Evolutionary conservation across 371 early-diverging fungal genomes (phyloP).

Genomic region (Actinomucor elegans): DNA sequence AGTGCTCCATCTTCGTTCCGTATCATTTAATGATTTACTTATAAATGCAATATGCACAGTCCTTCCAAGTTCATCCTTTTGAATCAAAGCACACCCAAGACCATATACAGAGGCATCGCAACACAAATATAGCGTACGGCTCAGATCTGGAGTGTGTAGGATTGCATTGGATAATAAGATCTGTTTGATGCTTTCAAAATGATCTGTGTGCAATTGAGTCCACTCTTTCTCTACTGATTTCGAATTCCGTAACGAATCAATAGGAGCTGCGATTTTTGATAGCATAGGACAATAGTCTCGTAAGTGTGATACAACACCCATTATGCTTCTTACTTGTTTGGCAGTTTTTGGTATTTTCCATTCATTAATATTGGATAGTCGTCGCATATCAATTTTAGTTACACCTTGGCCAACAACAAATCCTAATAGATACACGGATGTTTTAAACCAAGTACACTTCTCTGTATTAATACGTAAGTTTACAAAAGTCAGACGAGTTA

Average conservation of each 20-base stretch:
- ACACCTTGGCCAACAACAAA: slow-evolving; percentile 5
- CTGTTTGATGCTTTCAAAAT: background rate
- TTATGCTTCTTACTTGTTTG: slow-evolving; percentile 17
- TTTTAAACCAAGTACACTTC: background rate
- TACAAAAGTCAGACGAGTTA: slow-evolving; percentile 1
- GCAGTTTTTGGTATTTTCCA: slow-evolving; percentile 7
- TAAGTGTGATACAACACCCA: slow-evolving; percentile 24
- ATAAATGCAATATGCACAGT: slow-evolving; percentile 1
- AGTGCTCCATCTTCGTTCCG: background rate
- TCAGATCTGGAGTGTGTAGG: background rate
- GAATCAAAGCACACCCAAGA: background rate
- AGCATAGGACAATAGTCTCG: slow-evolving; percentile 4
- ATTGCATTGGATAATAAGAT: background rate
- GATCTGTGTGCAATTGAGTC: background rate
- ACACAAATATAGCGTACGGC: background rate
- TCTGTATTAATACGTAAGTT: background rate
- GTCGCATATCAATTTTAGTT: slow-evolving; percentile 5
- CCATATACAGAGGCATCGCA: slow-evolving; percentile 1
- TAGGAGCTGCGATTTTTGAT: background rate
- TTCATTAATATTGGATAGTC: slow-evolving; percentile 13
- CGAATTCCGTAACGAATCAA: slow-evolving; percentile 3
- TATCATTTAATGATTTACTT: background rate
- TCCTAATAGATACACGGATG: background rate
- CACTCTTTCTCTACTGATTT: background rate
- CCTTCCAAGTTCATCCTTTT: slow-evolving; percentile 1